A percentile compares a stretch with the other conserved stretches of the same genome.
These are phyloP conservation scores for Macadamia integrifolia DNA, from an alignment of 164 flowering plant species.

Conservation along the genomic window DNA sequence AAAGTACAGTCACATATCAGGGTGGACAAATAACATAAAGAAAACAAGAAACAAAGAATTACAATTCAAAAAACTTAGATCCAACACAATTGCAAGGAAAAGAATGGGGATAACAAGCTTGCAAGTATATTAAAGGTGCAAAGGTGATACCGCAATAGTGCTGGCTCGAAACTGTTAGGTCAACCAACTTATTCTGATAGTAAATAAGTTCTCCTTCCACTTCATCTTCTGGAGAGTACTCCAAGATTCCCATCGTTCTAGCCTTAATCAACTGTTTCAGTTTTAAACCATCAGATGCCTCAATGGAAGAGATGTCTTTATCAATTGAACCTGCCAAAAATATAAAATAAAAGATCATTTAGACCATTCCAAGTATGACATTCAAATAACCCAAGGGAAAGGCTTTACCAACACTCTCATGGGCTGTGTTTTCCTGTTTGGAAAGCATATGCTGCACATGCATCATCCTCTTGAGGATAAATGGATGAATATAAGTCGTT, in stretches of 20 bases:
- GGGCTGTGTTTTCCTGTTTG: constrained; percentile 10
- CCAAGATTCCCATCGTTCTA: constrained; percentile 39
- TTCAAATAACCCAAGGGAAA: background rate
- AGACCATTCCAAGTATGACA: background rate
- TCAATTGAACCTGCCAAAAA: constrained; percentile 33
- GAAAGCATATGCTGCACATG: constrained; percentile 24
- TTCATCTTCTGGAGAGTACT: constrained; percentile 72
- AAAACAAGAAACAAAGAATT: background rate
- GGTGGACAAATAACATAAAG: background rate
- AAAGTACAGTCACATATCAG: background rate
- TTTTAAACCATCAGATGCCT: constrained; percentile 17
- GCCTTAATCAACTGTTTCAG: constrained; percentile 40
- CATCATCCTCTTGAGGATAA: constrained; percentile 37
- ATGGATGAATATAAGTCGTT: constrained; percentile 44
- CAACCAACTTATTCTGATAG: constrained; percentile 61
- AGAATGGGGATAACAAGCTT: background rate
- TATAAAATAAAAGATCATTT: background rate
- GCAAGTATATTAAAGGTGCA: background rate
- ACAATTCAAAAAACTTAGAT: background rate
- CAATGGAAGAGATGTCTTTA: constrained; percentile 15
- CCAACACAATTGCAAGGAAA: background rate
- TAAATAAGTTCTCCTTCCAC: constrained; percentile 84
- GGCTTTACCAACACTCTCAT: constrained; percentile 30
- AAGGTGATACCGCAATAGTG: constrained; percentile 44
- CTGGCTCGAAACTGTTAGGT: constrained; percentile 49